Evolutionary conservation across 2,329 filamentous ascomycete species (phyloP), one percentile per base, ranked within the genome.

Genomic region (Dactylellina cionopaga): DNA sequence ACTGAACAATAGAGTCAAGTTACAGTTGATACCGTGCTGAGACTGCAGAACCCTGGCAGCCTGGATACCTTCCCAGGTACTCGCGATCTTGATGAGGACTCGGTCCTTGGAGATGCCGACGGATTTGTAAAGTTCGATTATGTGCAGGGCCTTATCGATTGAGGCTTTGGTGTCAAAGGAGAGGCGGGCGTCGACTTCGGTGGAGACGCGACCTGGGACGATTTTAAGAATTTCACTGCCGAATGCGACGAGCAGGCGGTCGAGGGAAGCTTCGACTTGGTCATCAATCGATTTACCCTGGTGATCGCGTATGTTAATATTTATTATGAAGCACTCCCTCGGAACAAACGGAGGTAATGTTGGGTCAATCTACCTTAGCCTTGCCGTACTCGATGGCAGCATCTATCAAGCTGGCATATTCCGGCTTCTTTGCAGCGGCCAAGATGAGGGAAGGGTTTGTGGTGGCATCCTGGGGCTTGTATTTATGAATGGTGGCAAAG

Each of bases 391-490:
- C 86, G 77, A 97, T 86, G 78, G 94, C 92, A 65, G 85, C 84
- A 80, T 98, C 93, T 78, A 97, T 96, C 80, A 98, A 85, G 83
- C 90, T 89, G 80, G 91, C 92, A 83, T 98, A 98, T 83, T 97
- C 93, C 81, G 91, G 81, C 89, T 98, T 98, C 88, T 99, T 98
- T 81, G 95, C 93, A 76, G 95, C 95, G 77, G 93, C 94, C 81
- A 99, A 90, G 83, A 99, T 98, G 82, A 99, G 87, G 75, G 95
- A 98, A 73, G 95, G 95, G 89, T 99, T 99, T 85, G 95, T 99
- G 82, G 95, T 99, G 80, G 95, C 95, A 91, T 99, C 95, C 87
- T 99, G 93, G 76, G 95, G 95, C 89, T 96, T 96, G 89, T 99
- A 99, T 87, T 98, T 97, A 86, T 87, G 93, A 83, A 99, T 99